A percentile compares a stretch with the other conserved stretches of the same genome.
Conservation (phyloP, 2,329 filamentous ascomycete genomes). For the Cercospora brassicicola region DNA sequence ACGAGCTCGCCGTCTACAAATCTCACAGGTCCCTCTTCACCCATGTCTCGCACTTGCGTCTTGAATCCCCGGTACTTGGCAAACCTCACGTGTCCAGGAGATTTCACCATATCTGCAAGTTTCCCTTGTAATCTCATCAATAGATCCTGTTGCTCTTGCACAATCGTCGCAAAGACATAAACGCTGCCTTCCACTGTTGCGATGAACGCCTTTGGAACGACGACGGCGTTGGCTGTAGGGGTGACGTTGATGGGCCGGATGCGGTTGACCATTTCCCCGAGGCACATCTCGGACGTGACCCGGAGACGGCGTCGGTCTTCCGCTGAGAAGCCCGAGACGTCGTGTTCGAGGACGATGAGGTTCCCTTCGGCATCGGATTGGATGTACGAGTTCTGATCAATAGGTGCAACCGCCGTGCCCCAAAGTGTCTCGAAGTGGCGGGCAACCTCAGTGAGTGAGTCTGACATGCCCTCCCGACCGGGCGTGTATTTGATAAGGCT, state of each 20-base stretch:
- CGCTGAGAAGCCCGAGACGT: slow-evolving; percentile 68
- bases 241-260: slow-evolving; percentile 74
- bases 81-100: slow-evolving; percentile 74
- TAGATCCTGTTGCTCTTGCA: slow-evolving; percentile 69
- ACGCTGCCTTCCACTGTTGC: slow-evolving; percentile 89
- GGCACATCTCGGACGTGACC: slow-evolving; percentile 74
- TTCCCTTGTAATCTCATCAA: slow-evolving; percentile 77
- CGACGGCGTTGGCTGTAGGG: slow-evolving; percentile 62
- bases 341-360: slow-evolving; percentile 73
- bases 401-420: slow-evolving; percentile 73
- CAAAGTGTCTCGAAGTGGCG: slow-evolving; percentile 80
- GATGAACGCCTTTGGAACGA: slow-evolving; percentile 81
- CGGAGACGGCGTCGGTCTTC: slow-evolving; percentile 72
- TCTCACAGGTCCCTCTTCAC: slow-evolving; percentile 71
- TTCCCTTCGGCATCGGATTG: slow-evolving; percentile 88
- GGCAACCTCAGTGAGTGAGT: slow-evolving; percentile 69
- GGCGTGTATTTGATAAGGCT: slow-evolving; percentile 71
- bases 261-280: slow-evolving; percentile 91
- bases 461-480: slow-evolving; percentile 54
- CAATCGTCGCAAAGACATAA: slow-evolving; percentile 83
- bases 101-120: slow-evolving; percentile 65
- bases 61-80: slow-evolving; percentile 78
- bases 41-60: slow-evolving; percentile 63
- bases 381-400: slow-evolving; percentile 74
- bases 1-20: slow-evolving; percentile 93